phyloP scores from a whole-genome alignment of 768 basidiomycete species.

The Psilocybe subaeruginosa region DNA sequence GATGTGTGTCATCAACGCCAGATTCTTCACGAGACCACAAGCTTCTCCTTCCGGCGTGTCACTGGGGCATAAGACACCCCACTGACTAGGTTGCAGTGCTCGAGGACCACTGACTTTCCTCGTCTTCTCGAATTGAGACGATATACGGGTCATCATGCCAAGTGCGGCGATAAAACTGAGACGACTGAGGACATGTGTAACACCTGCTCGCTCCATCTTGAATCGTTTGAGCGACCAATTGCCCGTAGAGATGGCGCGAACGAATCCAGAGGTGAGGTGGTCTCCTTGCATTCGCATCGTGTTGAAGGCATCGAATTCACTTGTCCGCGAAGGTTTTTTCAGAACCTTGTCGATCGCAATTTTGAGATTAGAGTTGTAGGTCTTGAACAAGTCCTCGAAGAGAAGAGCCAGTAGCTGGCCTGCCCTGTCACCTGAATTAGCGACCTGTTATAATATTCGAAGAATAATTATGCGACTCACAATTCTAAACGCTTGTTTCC shows the following conservation, averaged over 20 bases:
- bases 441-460: conserved; percentile 1
- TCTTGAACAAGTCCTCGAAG: conserved; percentile 99
- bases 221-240: conserved; percentile 99
- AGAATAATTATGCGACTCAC: conserved; percentile 49
- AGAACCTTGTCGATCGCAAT: conserved; percentile 95
- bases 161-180: conserved; percentile 96
- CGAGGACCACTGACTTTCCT: conserved; percentile 97
- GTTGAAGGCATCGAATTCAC: conserved; percentile 92
- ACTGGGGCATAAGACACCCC: conserved; percentile 98
- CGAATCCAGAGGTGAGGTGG: conserved; percentile 93
- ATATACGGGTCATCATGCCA: conserved; percentile 99
- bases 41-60: conserved; percentile 99
- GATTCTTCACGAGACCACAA: conserved; percentile 97
- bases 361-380: conserved; percentile 95
- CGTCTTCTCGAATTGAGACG: conserved; percentile 99
- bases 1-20: conserved; percentile 99
- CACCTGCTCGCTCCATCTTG: conserved; percentile 98
- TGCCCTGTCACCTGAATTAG: conserved; percentile 56
- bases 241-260: conserved; percentile 96
- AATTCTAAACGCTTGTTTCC: conserved; percentile 98
- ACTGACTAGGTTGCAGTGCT: conserved; percentile 96
- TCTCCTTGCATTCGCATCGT: conserved; percentile 97
- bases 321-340: conserved; percentile 93
- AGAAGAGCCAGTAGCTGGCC: conserved; percentile 94
- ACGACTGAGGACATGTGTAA: conserved; percentile 96